Conservation (phyloP, 306 rosid species). For the Cicer bijugum region DNA sequence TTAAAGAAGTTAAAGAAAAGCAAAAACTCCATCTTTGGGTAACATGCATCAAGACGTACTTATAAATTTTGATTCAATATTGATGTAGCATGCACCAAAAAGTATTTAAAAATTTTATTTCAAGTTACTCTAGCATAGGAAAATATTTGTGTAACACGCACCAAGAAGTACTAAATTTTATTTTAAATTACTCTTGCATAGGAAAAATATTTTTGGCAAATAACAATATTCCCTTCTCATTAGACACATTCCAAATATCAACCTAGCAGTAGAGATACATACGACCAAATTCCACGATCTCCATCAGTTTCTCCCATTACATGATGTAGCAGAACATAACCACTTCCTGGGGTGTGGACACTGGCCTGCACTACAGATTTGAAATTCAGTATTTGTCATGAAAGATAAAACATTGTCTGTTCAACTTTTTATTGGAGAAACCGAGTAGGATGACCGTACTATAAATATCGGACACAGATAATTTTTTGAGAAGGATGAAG, state of each 20-base stretch:
- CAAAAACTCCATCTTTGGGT: neutral
- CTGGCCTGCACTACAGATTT: slow-evolving; percentile 62
- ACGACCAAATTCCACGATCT: slow-evolving; percentile 95
- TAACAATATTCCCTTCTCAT: slow-evolving; percentile 37
- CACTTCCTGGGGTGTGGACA: slow-evolving; percentile 92
- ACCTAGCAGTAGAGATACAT: slow-evolving; percentile 58
- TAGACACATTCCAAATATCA: slow-evolving; percentile 44
- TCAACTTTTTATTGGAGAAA: slow-evolving; percentile 28
- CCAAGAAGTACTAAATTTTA: slow-evolving; percentile 7
- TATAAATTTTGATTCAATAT: too few species aligned
- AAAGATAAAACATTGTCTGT: slow-evolving; percentile 25
- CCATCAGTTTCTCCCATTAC: slow-evolving; percentile 99
- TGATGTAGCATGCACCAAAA: too few species aligned
- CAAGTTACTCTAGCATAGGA: neutral
- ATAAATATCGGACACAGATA: neutral
- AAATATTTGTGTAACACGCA: slow-evolving; percentile 1
- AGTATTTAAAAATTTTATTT: neutral
- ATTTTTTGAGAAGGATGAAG: slow-evolving; percentile 8
- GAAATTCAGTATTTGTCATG: slow-evolving; percentile 9
- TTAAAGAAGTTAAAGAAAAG: neutral
- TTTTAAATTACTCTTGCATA: slow-evolving; percentile 32
- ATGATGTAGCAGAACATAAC: slow-evolving; percentile 94
- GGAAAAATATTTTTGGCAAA: slow-evolving; percentile 41
- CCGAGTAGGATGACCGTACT: slow-evolving; percentile 32
- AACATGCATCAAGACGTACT: neutral